Base-by-base conservation (phyloP, 768 basidiomycete genomes). In the Ramaria sp. region DNA sequence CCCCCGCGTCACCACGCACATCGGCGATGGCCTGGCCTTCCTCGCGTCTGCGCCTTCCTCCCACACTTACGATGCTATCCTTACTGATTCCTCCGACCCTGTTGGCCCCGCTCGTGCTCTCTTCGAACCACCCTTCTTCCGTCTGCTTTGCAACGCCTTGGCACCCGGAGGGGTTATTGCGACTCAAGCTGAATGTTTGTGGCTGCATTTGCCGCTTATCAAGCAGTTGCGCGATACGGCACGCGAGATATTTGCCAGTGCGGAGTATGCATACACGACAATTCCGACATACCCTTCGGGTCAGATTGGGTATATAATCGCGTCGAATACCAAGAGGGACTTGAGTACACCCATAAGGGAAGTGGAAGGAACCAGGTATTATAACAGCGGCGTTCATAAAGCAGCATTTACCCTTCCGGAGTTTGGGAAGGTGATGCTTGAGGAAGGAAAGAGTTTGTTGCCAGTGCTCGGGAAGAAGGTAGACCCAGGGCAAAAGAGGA, bases 221-320 rank as follows among this genome's bases (percentile, higher is more conserved):
- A 71, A 77, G 56, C 76, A 83, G 56, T 78, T 97, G 50, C 77
- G 79, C 57, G 68, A 71, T 53, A 85, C 81, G 68, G 86, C 85
- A 39, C 73, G 78, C 53, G 70, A 71, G 44, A 70, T 96, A 57
- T 99, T 97, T 75, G 76, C 85, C 37, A 78, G 80, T 16, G 75
- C 83, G 38, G 85, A 91, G 64, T 99, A 96, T 66, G 96, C 92
- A 15, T 96, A 78, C 70, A 94, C 93, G 57, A 97, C 93, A 20
- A 94, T 98, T 60, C 95, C 95, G 0, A 96, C 94, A 15, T 99
- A 99, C 70, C 96, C 96, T 18, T 85, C 88, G n/a, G 96, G 96
- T 36, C 93, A 94, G 65, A 99, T 98, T 63, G 94, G 96, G 22
- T 94, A 94, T 71, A 77, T 94, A 60, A 74, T 97, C 44, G 89